Percentiles rank a stretch among this genome's conserved stretches.
These are phyloP conservation scores for Ceratocystis diversiconidia DNA, from an alignment of 2,329 filamentous ascomycete genomes.

Conservation along the genomic window DNA sequence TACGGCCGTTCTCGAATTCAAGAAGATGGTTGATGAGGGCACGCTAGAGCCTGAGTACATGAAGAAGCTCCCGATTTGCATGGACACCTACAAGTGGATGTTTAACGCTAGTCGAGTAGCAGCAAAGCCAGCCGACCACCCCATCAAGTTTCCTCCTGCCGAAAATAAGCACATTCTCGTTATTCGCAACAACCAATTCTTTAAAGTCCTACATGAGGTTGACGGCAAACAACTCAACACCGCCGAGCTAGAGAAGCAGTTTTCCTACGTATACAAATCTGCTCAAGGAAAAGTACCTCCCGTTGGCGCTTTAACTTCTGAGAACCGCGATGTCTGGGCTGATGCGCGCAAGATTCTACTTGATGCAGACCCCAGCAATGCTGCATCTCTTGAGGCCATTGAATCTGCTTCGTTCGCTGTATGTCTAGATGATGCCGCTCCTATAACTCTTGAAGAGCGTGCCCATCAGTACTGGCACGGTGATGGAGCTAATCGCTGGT, in stretches of 20 bases:
- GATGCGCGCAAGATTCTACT: constrained; percentile 67
- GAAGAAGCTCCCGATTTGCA: constrained; percentile 93
- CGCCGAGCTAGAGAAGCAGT: constrained; percentile 79
- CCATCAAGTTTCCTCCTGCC: constrained; percentile 60
- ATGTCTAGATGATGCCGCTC: constrained; percentile 81
- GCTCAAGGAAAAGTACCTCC: constrained; percentile 52
- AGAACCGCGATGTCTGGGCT: constrained; percentile 89
- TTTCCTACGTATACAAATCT: constrained; percentile 67
- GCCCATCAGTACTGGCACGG: constrained; percentile 97
- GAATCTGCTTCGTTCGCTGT: constrained; percentile 83
- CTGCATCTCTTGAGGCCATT: constrained; percentile 60
- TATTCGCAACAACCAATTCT: constrained; percentile 93
- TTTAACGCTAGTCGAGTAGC: constrained; percentile 88
- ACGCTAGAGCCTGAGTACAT: constrained; percentile 94
- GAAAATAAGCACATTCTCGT: constrained; percentile 79
- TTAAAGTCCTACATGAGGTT: constrained; percentile 74
- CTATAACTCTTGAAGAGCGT: constrained; percentile 88
- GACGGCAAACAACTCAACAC: constrained; percentile 76
- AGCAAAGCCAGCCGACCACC: constrained; percentile 66
- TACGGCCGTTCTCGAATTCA: constrained; percentile 79
- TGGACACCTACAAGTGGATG: constrained; percentile 98
- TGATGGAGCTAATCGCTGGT: constrained; percentile 91
- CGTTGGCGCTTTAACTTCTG: constrained; percentile 72
- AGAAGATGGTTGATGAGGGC: constrained; percentile 71
- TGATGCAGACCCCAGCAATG: constrained; percentile 64